Conservation (phyloP, 257 asterid genomes). For the Mentha longifolia region DNA sequence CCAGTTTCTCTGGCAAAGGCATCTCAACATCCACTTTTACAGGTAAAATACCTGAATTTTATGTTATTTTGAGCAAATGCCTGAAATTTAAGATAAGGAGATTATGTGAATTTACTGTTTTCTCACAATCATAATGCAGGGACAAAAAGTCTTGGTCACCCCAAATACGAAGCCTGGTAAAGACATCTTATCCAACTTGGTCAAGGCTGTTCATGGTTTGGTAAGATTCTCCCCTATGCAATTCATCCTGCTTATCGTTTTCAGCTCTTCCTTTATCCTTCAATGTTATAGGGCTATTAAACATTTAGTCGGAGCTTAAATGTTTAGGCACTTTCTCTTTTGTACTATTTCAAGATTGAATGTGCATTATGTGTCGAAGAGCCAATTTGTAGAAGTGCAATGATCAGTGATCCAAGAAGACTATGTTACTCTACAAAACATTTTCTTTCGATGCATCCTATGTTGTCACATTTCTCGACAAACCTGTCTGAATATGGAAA, state of each 20-base stretch:
- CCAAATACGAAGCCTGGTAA: constrained; percentile 95
- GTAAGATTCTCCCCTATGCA: constrained; percentile 45
- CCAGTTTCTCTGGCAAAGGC: constrained; percentile 82
- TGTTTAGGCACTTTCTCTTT: background rate
- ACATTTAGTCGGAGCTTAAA: background rate
- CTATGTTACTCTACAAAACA: background rate
- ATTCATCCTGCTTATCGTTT: background rate
- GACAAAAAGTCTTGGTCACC: constrained; percentile 74
- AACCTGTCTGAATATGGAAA: background rate
- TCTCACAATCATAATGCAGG: constrained; percentile 64
- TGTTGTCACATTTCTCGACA: background rate
- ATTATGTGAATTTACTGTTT: constrained; percentile 17
- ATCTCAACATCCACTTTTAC: constrained; percentile 74
- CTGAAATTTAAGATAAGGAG: constrained; percentile 22
- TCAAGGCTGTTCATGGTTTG: constrained; percentile 88
- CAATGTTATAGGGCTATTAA: too few relatives aligned
- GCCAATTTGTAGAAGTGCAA: background rate
- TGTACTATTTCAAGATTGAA: background rate
- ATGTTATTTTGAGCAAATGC: background rate
- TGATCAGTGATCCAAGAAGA: background rate
- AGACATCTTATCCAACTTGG: constrained; percentile 71
- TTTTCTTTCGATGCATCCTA: too few relatives aligned
- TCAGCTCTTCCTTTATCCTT: background rate
- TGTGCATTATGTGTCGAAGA: background rate
- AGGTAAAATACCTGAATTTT: constrained; percentile 53